Evolutionary conservation across 371 early-diverging fungal genomes (phyloP).

Genomic region (Coemansia sp.): DNA sequence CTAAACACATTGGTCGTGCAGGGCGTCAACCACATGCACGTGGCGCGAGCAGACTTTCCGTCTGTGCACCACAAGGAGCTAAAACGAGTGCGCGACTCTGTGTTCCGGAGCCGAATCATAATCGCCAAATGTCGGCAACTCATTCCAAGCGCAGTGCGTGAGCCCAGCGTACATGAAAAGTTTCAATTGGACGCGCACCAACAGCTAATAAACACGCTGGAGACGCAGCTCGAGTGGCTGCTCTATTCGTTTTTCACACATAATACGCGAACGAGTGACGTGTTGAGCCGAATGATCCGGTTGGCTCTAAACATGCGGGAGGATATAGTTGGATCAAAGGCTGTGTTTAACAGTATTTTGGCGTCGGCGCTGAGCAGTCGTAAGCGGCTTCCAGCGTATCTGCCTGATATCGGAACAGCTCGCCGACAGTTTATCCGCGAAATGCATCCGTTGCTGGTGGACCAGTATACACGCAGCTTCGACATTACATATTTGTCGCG

Average conservation of each 20-base stretch:
- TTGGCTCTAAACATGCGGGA: constrained; percentile 30
- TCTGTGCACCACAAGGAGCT: constrained; percentile 18
- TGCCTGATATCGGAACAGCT: constrained; percentile 36
- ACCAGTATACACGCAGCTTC: constrained; percentile 19
- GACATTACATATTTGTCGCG: constrained; percentile 37
- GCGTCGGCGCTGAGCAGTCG: constrained; percentile 18
- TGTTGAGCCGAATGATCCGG: constrained; percentile 19
- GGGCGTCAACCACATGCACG: constrained; percentile 39
- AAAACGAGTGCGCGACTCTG: constrained; percentile 7
- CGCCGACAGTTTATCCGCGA: constrained; percentile 18
- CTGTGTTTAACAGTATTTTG: constrained; percentile 26
- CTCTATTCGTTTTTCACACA: constrained; percentile 38
- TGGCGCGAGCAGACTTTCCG: constrained; percentile 32
- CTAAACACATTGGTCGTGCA: constrained; percentile 30
- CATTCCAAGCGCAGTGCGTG: constrained; percentile 17
- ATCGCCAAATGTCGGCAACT: constrained; percentile 29
- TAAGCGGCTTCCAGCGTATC: constrained; percentile 25
- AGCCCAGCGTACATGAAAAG: constrained; percentile 40
- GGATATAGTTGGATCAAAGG: constrained; percentile 39
- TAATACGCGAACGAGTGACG: neutral
- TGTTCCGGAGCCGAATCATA: constrained; percentile 20
- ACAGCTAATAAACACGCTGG: constrained; percentile 30
- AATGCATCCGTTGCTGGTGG: constrained; percentile 23
- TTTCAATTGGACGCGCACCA: constrained; percentile 27
- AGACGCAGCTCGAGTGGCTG: constrained; percentile 42